A percentile compares a stretch with the other conserved stretches of the same genome.
Conservation (phyloP, 495 filamentous ascomycete genomes). For the Bacidia rubella region DNA sequence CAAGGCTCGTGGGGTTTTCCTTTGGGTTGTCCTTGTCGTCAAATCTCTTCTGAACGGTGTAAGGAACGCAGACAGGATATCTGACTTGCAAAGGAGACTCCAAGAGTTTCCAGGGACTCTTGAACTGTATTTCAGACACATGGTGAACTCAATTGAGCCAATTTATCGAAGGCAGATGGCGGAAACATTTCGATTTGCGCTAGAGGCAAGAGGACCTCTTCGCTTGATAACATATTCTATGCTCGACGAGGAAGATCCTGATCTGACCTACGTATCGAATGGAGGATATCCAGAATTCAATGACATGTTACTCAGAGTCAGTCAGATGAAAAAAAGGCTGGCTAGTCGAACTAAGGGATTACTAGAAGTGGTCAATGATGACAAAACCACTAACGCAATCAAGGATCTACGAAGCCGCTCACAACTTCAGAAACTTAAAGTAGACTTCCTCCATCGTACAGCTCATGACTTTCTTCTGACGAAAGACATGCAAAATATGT, state of each 20-base stretch:
- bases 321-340: neutral
- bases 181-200: slow-evolving; percentile 1
- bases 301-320: neutral
- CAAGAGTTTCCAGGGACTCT: slow-evolving; percentile 10
- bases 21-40: slow-evolving; percentile 22
- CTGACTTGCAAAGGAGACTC: slow-evolving; percentile 6
- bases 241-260: slow-evolving; percentile 7
- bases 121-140: slow-evolving; percentile 11
- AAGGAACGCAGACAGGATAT: slow-evolving; percentile 9
- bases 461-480: slow-evolving; percentile 18
- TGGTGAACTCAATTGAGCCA: neutral
- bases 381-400: too few species aligned
- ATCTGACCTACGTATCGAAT: neutral
- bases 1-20: slow-evolving; percentile 26
- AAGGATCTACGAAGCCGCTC: too few species aligned
- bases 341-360: neutral
- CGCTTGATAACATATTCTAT: neutral
- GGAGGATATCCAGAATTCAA: neutral
- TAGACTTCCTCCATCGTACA: slow-evolving; percentile 20
- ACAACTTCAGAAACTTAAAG: neutral
- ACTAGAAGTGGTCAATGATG: neutral
- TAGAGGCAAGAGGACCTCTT: neutral
- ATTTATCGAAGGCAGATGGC: slow-evolving; percentile 11
- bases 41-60: slow-evolving; percentile 12
- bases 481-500: slow-evolving; percentile 4